A percentile compares a stretch with the other conserved stretches of the same genome.
These are phyloP conservation scores for Thelephora terrestris DNA, from an alignment of 1,284 basidiomycete genomes.

Conservation along the genomic window DNA sequence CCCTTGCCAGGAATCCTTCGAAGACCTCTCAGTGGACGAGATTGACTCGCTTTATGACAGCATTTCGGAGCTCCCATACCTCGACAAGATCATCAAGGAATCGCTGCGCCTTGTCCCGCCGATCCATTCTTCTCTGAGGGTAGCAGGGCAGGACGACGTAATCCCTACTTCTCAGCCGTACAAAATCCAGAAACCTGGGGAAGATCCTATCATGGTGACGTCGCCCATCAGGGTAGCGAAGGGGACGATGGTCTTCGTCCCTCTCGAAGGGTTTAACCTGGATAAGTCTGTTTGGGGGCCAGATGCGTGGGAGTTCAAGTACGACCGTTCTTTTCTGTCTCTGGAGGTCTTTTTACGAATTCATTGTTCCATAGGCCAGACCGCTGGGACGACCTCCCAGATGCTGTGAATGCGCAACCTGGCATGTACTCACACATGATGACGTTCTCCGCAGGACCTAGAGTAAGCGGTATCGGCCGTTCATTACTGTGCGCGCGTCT, in stretches of 20 bases:
- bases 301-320: slow-evolving; percentile 72
- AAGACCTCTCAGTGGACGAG: slow-evolving; percentile 45
- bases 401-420: slow-evolving; percentile 46
- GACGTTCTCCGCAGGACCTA: slow-evolving; percentile 69
- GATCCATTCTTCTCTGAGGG: slow-evolving; percentile 69
- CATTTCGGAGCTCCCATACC: slow-evolving; percentile 56
- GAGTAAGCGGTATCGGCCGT: slow-evolving; percentile 34
- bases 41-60: slow-evolving; percentile 43
- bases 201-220: neutral
- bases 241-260: slow-evolving; percentile 64
- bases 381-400: slow-evolving; percentile 66
- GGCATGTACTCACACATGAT: slow-evolving; percentile 63
- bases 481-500: neutral
- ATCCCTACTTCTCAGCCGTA: slow-evolving; percentile 63
- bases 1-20: slow-evolving; percentile 26
- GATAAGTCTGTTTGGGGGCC: slow-evolving; percentile 68
- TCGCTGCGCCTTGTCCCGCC: slow-evolving; percentile 67
- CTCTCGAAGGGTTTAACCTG: slow-evolving; percentile 68
- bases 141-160: slow-evolving; percentile 63
- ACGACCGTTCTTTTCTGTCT: slow-evolving; percentile 17
- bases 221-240: slow-evolving; percentile 41
- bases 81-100: slow-evolving; percentile 73
- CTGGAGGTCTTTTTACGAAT: neutral
- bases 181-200: slow-evolving; percentile 20
- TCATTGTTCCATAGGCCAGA: slow-evolving; percentile 45